Evolutionary conservation across 1,284 basidiomycete species (phyloP).

Genomic region (Puccinia hordei): DNA sequence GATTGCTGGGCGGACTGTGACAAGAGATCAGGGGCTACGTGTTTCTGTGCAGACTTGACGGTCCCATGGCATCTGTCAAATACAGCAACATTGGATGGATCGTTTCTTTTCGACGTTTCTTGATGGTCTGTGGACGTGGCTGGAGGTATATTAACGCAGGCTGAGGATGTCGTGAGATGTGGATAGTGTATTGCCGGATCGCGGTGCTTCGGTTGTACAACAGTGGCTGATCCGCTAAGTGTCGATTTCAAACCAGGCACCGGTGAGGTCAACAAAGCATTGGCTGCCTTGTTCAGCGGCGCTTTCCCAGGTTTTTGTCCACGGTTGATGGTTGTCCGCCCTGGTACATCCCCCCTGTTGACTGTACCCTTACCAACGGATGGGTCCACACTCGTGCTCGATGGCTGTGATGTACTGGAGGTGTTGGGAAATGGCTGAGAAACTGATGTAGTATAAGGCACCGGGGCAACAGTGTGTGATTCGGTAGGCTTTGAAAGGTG

Average conservation of each 20-base stretch:
- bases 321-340: constrained; percentile 4
- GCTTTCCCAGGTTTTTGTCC: constrained; percentile 21
- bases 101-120: not conserved
- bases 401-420: not conserved
- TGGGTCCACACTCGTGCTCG: not conserved
- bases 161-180: not conserved
- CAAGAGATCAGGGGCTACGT: constrained; percentile 10
- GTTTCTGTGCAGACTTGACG: not conserved
- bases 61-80: not conserved
- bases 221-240: not conserved
- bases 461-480: not conserved
- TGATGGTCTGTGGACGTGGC: not conserved
- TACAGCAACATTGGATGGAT: not conserved
- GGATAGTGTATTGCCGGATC: not conserved
- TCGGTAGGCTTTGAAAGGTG: not conserved
- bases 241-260: not conserved
- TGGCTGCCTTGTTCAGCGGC: not conserved
- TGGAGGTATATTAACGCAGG: not conserved
- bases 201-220: not conserved
- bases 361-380: not conserved
- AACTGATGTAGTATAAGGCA: no score
- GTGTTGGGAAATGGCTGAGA: not conserved
- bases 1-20: not conserved
- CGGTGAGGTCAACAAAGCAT: not conserved
- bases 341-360: constrained; percentile 18